Evolutionary conservation across 768 basidiomycete species (phyloP), one percentile per base, ranked within the genome.

Genomic region (Kwoniella sp.): DNA sequence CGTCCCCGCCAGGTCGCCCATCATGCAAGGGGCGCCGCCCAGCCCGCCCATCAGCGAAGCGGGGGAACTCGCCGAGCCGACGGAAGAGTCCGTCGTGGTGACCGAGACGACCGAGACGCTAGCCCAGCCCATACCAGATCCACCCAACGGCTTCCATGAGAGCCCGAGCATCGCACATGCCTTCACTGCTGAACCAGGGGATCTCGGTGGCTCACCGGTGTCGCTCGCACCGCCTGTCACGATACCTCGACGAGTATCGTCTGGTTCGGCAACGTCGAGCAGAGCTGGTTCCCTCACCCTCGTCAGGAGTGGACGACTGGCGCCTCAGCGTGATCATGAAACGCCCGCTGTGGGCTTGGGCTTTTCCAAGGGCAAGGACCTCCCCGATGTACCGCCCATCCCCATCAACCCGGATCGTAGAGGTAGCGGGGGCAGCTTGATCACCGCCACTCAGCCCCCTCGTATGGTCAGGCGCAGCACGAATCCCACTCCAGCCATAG

Each of bases 41-140:
- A 70, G 67, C 44, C 72, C 72, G 17, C 72, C 72, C 1, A 40
- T 70, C n/a, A 71, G 70, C 46, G 64, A 68, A 57, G 41, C 25
- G 23, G 50, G 41, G 33, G 53, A 53, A n/a, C n/a, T n/a, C n/a
- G n/a, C n/a, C n/a, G n/a, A n/a, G 29, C n/a, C 25, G 7, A 34
- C 27, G 14, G 17, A 37, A 9, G 43, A 22, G 9, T 43, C 37
- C 10, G 48, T 50, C 20, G 27, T 50, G 27, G 28, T 53, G 19
- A 39, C 49, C 9, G 53, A 59, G 29, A 40, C 40, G 1, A 55
- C 52, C 9, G 57, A 59, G 22, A 44, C 34, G 22, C 22, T 22
- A 1, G 45, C 37, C 11, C 41, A 44, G n/a, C 49, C 14, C 6
- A 25, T 29, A 20, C 39, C 42, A 6, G 40, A 37, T 12, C 41